Evolutionary conservation across 257 asterid genomes (phyloP), one percentile per base, ranked within the genome.

Genomic region (Ajuga chamaepitys): DNA sequence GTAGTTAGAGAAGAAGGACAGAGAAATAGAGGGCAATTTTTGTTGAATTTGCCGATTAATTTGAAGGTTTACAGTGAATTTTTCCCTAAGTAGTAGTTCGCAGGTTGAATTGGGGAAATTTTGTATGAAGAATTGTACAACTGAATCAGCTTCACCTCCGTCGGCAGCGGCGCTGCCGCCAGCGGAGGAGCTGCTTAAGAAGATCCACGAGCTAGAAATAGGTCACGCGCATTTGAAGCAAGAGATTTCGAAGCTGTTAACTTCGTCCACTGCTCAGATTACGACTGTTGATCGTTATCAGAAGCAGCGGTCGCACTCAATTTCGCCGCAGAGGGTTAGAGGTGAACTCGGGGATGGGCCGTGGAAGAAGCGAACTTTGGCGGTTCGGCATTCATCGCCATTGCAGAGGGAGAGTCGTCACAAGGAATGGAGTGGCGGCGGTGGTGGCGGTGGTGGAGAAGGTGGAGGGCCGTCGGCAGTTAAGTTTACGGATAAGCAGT

Each of bases 181-280:
- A 48, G 77, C 95, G 17, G 96, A 93, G 85, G 94, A 82, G 77
- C 82, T 89, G 52, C 68, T 87, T 78, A 87, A 87, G 94, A 93
- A 87, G 88, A 93, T 93, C 62, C 82, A 79, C 24, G 95, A 93
- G 52, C 76, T 93, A 22, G 97, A 93, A 70, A 67, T 81, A 47
- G 91, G 94, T 4, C 98, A 89, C 74, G 93, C 86, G 4, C 93
- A 76, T 62, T 82, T 93, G 83, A 84, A 87, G 80, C 80, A 78
- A 34, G 98, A 87, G 81, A 89, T 93, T 87, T 82, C 85, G 14
- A 82, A 76, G 75, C 88, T 87, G 56, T 30, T 76, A 35, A 52
- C 74, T 61, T 80, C 91, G 20, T 48, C 85, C 8, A 66, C 81
- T 34, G 65, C 77, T 38, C 61, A 79, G 48, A 65, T 66, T 21